Percentiles rank a stretch among this genome's conserved stretches.
Conservation (phyloP, 148 eudicot species). For the Gaultheria prostrata region DNA sequence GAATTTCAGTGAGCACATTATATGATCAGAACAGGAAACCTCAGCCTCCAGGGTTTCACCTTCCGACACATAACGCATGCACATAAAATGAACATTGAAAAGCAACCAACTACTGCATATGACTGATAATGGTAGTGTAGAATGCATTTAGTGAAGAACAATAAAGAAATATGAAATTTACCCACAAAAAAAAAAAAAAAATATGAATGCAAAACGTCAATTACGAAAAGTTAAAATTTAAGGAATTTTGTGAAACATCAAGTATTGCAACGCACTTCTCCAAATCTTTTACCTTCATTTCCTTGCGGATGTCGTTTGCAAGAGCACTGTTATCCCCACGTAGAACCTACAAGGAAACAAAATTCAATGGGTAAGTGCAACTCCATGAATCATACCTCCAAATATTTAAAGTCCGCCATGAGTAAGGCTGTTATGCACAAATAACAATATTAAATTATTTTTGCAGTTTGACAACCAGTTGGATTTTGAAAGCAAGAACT, state of each 20-base stretch:
- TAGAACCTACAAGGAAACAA: constrained; percentile 50
- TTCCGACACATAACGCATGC: not conserved
- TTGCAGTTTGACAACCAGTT: not conserved
- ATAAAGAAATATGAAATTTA: not conserved
- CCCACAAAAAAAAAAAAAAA: too few species aligned
- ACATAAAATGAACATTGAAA: not conserved
- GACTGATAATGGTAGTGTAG: not conserved
- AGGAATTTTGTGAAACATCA: not conserved
- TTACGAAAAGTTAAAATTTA: not conserved
- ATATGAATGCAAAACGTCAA: not conserved
- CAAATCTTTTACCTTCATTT: constrained; percentile 67
- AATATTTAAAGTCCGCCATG: too few species aligned
- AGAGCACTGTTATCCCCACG: constrained; percentile 91
- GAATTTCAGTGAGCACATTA: constrained; percentile 23
- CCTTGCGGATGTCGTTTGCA: constrained; percentile 91
- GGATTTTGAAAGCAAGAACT: not conserved
- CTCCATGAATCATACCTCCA: too few species aligned
- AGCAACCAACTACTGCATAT: not conserved
- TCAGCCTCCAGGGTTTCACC: not conserved
- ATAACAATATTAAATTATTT: not conserved
- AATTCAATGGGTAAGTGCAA: not conserved
- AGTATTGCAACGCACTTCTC: not conserved
- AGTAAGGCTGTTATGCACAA: not conserved
- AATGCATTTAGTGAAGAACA: not conserved
- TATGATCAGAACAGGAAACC: not conserved